These are phyloP conservation scores for Jackrogersella multiformis DNA, from an alignment of 495 filamentous ascomycete species.

Conservation along the genomic window DNA sequence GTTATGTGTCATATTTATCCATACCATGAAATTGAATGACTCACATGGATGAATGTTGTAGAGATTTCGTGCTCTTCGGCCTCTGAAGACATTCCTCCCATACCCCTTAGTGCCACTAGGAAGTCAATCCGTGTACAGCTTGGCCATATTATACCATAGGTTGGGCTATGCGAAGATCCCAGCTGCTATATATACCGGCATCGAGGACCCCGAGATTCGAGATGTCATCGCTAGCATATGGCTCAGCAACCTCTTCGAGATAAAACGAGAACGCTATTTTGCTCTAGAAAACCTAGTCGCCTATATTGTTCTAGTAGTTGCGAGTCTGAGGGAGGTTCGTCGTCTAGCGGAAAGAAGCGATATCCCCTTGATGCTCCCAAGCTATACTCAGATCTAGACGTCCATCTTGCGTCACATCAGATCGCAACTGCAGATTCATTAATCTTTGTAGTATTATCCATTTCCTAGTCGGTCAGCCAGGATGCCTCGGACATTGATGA, in stretches of 20 bases:
- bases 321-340: neutral
- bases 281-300: neutral
- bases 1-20: neutral
- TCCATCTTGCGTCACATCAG: neutral
- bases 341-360: slow-evolving; percentile 16
- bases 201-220: slow-evolving; percentile 1
- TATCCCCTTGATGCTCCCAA: slow-evolving; percentile 11
- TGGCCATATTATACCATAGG: no score
- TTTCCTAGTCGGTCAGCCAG: slow-evolving; percentile 12
- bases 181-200: no score
- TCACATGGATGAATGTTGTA: slow-evolving; percentile 17
- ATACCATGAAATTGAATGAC: neutral
- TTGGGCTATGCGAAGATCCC: no score
- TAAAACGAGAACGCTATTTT: neutral
- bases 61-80: slow-evolving; percentile 1
- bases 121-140: slow-evolving; percentile 10
- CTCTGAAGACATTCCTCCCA: slow-evolving; percentile 9
- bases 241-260: slow-evolving; percentile 19
- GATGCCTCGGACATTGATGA: slow-evolving; percentile 1
- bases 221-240: neutral
- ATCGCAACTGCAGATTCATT: neutral
- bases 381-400: neutral
- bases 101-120: slow-evolving; percentile 14
- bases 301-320: slow-evolving; percentile 1
- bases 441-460: neutral